These are phyloP conservation scores for Eimeria maxima DNA, from an alignment of 169 alveolate species.

Conservation along the genomic window DNA sequence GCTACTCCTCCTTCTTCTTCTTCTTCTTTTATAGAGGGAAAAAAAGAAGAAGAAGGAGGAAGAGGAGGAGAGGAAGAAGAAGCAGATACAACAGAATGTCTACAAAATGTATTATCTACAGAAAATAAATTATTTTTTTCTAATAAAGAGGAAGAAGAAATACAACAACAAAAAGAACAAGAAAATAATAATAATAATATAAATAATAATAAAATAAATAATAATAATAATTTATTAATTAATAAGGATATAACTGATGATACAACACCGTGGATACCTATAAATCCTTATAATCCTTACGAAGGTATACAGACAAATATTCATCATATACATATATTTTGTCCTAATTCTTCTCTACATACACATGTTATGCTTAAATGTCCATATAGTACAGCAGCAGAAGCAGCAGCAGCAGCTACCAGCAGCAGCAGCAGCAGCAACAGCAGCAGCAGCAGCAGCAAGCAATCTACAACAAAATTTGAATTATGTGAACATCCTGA, in stretches of 20 bases:
- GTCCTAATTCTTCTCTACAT: conserved; percentile 25
- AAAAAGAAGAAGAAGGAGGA: not conserved
- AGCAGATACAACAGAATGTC: conserved; percentile 55
- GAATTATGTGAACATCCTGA: conserved; percentile 47
- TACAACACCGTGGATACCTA: conserved; percentile 59
- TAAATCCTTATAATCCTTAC: conserved; percentile 19
- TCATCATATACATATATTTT: conserved; percentile 43
- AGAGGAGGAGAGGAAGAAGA: no score
- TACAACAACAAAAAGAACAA: conserved; percentile 32
- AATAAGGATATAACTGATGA: conserved; percentile 32
- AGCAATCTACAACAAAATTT: conserved; percentile 17
- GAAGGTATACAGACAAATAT: conserved; percentile 28
- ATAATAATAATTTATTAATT: not conserved
- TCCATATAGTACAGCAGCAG: not conserved
- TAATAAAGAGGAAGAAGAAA: not conserved
- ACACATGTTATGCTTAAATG: conserved; percentile 53
- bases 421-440: not conserved
- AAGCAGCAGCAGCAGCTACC: not conserved
- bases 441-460: no score
- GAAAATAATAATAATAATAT: no score
- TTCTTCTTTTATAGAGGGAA: no score
- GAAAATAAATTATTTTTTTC: conserved; percentile 16
- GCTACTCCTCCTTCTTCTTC: not conserved
- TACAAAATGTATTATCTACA: conserved; percentile 44
- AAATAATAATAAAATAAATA: no score